phyloP scores from a whole-genome alignment of 2,329 filamentous ascomycete genomes.

The Exophiala calicioides region DNA sequence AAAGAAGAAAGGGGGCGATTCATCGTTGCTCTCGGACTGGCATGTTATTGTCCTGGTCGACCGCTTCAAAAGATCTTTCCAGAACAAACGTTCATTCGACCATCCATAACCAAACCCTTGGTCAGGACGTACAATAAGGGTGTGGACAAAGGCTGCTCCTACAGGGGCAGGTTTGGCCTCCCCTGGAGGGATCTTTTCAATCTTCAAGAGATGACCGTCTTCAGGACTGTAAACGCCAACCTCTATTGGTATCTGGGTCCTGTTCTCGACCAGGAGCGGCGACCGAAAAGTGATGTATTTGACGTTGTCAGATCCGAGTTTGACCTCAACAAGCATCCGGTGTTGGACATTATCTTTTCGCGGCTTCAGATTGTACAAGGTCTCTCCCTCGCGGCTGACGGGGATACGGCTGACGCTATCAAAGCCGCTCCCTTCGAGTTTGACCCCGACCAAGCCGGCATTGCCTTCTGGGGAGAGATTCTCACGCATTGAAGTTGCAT shows the following conservation, averaged over 20 bases:
- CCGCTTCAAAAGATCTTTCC: slow-evolving; percentile 83
- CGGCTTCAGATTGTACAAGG: slow-evolving; percentile 83
- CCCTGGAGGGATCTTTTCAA: slow-evolving; percentile 94
- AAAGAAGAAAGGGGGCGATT: slow-evolving; percentile 85
- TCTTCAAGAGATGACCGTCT: slow-evolving; percentile 89
- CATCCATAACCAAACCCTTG: slow-evolving; percentile 96
- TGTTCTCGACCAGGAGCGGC: slow-evolving; percentile 88
- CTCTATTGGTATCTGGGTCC: slow-evolving; percentile 94
- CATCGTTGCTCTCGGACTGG: slow-evolving; percentile 77
- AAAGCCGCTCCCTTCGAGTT: slow-evolving; percentile 90
- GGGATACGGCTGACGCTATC: slow-evolving; percentile 85
- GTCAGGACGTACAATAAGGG: slow-evolving; percentile 82
- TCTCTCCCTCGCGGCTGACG: slow-evolving; percentile 92
- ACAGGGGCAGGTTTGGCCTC: slow-evolving; percentile 88
- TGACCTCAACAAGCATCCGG: slow-evolving; percentile 87
- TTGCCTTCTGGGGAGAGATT: slow-evolving; percentile 82
- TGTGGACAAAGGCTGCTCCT: slow-evolving; percentile 87
- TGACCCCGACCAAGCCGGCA: slow-evolving; percentile 75
- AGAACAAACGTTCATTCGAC: slow-evolving; percentile 87
- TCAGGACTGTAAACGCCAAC: slow-evolving; percentile 85
- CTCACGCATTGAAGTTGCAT: slow-evolving; percentile 94
- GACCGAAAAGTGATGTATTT: slow-evolving; percentile 97
- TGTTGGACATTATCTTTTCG: slow-evolving; percentile 83
- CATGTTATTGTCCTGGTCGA: slow-evolving; percentile 88
- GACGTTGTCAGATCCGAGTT: slow-evolving; percentile 88